A percentile compares a stretch with the other conserved stretches of the same genome.
These are phyloP conservation scores for Diacronema lutheri DNA, from an alignment of 78 protist species.

Conservation along the genomic window DNA sequence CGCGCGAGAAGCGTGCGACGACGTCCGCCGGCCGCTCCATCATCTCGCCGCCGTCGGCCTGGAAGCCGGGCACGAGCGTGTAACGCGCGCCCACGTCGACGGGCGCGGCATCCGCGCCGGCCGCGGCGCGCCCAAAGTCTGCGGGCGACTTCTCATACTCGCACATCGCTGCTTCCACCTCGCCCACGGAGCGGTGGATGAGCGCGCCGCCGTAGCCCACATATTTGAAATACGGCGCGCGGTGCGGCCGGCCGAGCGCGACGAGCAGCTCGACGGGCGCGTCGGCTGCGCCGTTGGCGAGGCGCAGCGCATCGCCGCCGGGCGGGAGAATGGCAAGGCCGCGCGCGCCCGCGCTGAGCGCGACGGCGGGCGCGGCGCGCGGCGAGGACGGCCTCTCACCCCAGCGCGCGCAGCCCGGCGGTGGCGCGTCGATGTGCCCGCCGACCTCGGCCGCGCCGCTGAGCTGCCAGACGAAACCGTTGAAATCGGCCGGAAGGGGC, in stretches of 20 bases:
- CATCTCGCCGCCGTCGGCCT: not conserved
- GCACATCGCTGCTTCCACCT: not conserved
- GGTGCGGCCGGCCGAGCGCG: not conserved
- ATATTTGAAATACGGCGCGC: not conserved
- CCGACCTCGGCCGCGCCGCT: no score
- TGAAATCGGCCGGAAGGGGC: not conserved
- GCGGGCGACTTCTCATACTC: not conserved
- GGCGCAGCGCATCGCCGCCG: not conserved
- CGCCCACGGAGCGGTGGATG: not conserved
- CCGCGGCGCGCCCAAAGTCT: not conserved
- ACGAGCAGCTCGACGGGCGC: not conserved
- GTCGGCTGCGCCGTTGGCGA: not conserved
- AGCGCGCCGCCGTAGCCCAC: not conserved
- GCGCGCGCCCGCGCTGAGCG: not conserved
- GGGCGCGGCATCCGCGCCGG: not conserved
- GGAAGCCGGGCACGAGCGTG: not conserved
- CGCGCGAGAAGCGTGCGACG: not conserved
- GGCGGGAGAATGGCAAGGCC: not conserved
- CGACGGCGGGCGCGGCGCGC: not conserved
- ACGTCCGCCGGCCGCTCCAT: not conserved
- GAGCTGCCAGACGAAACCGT: not conserved
- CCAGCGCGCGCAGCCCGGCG: no score
- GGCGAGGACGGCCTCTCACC: no score
- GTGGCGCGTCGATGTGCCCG: no score
- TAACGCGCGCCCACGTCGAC: not conserved